Percentiles rank a stretch among this genome's conserved stretches.
Conservation (phyloP, 495 filamentous ascomycete genomes). For the Tuber magnatum region DNA sequence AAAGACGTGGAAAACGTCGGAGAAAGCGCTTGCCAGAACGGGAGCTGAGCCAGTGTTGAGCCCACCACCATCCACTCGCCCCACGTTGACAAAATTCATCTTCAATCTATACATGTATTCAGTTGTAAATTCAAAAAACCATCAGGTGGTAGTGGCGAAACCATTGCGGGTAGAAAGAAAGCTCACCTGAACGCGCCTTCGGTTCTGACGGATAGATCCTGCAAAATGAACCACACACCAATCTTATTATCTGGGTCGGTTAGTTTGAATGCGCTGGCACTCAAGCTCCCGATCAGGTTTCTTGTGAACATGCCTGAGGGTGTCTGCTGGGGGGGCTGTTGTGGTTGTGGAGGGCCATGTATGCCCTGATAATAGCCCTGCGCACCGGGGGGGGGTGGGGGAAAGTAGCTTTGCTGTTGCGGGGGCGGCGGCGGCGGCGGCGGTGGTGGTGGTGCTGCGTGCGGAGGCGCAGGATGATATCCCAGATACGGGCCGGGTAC, state of each 20-base stretch:
- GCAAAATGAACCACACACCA: conserved; percentile 94
- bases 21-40: conserved; percentile 80
- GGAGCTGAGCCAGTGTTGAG: conserved; percentile 76
- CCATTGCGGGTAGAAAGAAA: conserved; percentile 5
- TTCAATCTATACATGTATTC: conserved; percentile 49
- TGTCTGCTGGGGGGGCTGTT: conserved; percentile 45
- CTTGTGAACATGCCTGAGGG: conserved; percentile 89
- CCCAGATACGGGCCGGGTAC: conserved; percentile 44
- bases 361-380: conserved; percentile 44
- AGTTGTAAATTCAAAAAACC: background rate
- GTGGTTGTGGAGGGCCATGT: conserved; percentile 43
- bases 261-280: conserved; percentile 81
- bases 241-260: conserved; percentile 74
- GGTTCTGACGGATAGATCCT: conserved; percentile 88
- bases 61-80: conserved; percentile 43
- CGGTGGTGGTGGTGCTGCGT: conserved; percentile 14
- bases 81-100: conserved; percentile 82
- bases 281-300: conserved; percentile 89
- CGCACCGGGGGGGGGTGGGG: conserved; percentile 47
- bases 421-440: conserved; percentile 31
- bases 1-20: conserved; percentile 85
- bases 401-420: conserved; percentile 43
- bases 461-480: conserved; percentile 39
- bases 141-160: background rate
- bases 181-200: conserved; percentile 83